Evolutionary conservation across 306 rosid genomes (phyloP).

Genomic region (Cyclanthera cordifolia): DNA sequence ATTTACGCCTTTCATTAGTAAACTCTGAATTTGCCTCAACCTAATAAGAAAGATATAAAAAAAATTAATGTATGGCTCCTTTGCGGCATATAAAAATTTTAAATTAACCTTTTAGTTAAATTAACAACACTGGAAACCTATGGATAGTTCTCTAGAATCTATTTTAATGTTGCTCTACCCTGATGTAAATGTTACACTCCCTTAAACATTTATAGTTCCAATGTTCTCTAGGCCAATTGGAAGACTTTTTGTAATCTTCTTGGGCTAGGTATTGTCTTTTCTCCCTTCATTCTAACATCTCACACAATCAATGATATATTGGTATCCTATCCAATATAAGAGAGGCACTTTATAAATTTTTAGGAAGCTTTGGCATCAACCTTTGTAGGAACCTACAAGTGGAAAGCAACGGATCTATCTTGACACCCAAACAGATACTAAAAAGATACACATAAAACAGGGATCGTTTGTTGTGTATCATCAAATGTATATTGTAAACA

Average conservation of each 20-base stretch:
- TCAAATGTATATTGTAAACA: neutral
- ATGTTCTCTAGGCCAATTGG: neutral
- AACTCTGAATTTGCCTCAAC: slow-evolving; percentile 56
- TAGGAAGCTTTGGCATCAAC: neutral
- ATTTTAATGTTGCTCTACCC: neutral
- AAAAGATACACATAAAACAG: neutral
- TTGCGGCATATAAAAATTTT: neutral
- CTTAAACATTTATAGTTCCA: neutral
- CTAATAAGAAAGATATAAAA: slow-evolving; percentile 25
- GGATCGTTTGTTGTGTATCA: neutral
- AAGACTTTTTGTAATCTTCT: neutral
- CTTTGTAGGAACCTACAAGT: neutral
- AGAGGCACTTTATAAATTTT: neutral
- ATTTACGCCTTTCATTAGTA: slow-evolving; percentile 56
- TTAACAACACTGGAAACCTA: neutral
- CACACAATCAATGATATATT: neutral
- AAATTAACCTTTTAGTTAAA: neutral
- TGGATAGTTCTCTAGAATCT: neutral
- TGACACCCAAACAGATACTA: neutral
- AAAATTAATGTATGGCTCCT: neutral
- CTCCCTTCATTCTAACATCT: neutral
- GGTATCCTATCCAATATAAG: neutral
- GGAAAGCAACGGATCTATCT: neutral
- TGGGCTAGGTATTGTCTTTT: neutral
- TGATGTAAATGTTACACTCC: neutral